Base-by-base conservation (phyloP, 495 filamentous ascomycete genomes). In the Penicillium soppii region DNA sequence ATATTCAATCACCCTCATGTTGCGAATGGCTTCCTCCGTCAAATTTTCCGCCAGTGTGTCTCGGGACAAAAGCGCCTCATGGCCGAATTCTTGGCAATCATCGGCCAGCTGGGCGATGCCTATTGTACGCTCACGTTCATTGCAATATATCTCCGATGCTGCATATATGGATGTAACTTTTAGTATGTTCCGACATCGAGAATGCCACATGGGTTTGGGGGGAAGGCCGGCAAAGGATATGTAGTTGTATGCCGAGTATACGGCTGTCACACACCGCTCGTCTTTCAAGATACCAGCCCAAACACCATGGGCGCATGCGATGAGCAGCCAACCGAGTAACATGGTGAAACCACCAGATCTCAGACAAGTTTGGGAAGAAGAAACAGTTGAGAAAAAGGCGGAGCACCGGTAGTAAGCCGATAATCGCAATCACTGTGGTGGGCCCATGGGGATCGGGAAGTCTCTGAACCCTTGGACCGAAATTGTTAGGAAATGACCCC, bases 91-190 rank as follows among this genome's bases (percentile, higher is more conserved):
- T n/a, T 47, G 60, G 44, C 72, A 75, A 2, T 52, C 30, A 4
- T 38, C n/a, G 3, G 53, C 54, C 23, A 74, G 40, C 35, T 57
- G 52, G 1, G 52, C 45, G 0, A 74, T 12, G 2, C 74, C 74
- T 7, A 56, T 45, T 1, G 40, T 29, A 13, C 56, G 59, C 12
- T 73, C 70, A 1, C 8, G 15, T 0, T 69, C 57, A 10, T 19
- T 27, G 30, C 72, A 77, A 36, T 72, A 71, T 0, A 64, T 33
- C 1, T 69, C 60, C 1, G 68, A 56, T 1, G 69, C 54, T 4
- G 72, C 72, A 41, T 75, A 76, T 13, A 73, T 71, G 7, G 72
- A 76, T 4, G 56, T 63, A 6, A 72, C 67, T 23, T 60, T 51
- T 0, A 72, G 43, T 0, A 63, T 57, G 35, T 73, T 71, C 22